phyloP scores from a whole-genome alignment of 2,329 filamentous ascomycete genomes.

The Sclerotinia spermophila region DNA sequence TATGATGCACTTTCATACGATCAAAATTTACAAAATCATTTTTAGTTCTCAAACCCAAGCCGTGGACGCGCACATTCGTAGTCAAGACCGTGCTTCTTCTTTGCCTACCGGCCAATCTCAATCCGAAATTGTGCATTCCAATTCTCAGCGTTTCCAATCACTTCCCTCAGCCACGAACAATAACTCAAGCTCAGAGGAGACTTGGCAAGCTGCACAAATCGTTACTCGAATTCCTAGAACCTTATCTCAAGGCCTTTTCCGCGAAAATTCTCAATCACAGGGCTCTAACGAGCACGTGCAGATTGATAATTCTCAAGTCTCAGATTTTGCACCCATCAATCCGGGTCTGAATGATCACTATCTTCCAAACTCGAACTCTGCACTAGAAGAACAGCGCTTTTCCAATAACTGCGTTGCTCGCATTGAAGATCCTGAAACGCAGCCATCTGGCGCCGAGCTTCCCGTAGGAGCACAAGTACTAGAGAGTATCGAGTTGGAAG shows the following conservation, averaged over 20 bases:
- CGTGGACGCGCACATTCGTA: not conserved
- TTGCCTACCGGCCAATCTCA: not conserved
- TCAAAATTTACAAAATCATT: constrained; percentile 7
- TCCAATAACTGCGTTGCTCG: not conserved
- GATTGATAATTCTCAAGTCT: not conserved
- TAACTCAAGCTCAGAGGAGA: constrained; percentile 18
- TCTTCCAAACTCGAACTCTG: no score
- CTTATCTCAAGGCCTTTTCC: not conserved
- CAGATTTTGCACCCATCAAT: not conserved
- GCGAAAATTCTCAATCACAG: not conserved
- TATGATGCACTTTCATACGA: not conserved
- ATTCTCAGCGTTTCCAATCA: constrained; percentile 16
- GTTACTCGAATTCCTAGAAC: constrained; percentile 14
- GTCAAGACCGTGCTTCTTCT: constrained; percentile 9
- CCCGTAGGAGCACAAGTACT: not conserved
- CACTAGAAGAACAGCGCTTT: not conserved
- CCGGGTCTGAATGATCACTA: not conserved
- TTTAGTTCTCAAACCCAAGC: constrained; percentile 1
- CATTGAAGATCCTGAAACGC: not conserved
- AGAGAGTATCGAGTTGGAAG: constrained; percentile 9
- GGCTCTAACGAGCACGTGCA: constrained; percentile 10
- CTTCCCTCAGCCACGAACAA: constrained; percentile 1
- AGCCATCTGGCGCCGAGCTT: not conserved
- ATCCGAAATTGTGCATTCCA: not conserved
- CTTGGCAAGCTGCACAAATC: constrained; percentile 23